phyloP scores from a whole-genome alignment of 2,329 filamentous ascomycete species.

The Lithohypha guttulata region DNA sequence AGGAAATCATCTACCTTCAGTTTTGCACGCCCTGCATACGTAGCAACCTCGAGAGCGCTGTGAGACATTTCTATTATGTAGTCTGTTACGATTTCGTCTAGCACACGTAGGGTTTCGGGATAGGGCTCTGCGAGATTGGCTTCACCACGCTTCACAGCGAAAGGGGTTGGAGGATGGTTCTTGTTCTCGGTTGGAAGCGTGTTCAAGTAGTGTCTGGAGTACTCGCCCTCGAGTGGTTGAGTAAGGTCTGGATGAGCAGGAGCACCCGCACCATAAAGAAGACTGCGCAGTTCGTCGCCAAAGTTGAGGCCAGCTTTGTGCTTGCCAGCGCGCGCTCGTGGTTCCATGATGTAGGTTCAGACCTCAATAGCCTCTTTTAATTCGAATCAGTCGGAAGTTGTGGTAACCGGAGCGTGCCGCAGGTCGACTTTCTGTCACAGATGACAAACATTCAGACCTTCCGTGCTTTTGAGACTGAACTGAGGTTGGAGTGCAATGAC shows the following conservation, averaged over 20 bases:
- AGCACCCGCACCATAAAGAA: slow-evolving; percentile 37
- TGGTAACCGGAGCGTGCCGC: too few species aligned
- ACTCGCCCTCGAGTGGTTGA: slow-evolving; percentile 23
- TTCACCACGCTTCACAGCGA: slow-evolving; percentile 57
- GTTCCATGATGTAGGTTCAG: slow-evolving; percentile 61
- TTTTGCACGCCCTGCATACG: slow-evolving; percentile 82
- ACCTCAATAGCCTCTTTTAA: too few species aligned
- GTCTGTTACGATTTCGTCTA: slow-evolving; percentile 93
- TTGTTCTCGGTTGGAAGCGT: slow-evolving; percentile 13
- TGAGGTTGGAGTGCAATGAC: too few species aligned
- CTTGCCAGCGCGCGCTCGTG: slow-evolving; percentile 63
- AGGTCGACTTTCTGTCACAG: too few species aligned
- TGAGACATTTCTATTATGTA: slow-evolving; percentile 92
- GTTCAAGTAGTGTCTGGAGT: slow-evolving; percentile 16
- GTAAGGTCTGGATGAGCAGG: slow-evolving; percentile 25
- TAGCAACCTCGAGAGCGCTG: slow-evolving; percentile 73
- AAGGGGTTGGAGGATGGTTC: slow-evolving; percentile 49
- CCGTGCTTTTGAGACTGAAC: too few species aligned
- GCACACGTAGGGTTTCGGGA: slow-evolving; percentile 69
- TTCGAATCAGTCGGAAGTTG: too few species aligned
- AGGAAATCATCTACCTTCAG: slow-evolving; percentile 98
- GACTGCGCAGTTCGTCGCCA: slow-evolving; percentile 52
- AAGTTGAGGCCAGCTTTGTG: slow-evolving; percentile 81
- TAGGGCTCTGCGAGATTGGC: slow-evolving; percentile 71
- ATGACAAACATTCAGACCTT: too few species aligned